Conservation (phyloP, 106 monocot species). For the Agapanthus africanus region DNA sequence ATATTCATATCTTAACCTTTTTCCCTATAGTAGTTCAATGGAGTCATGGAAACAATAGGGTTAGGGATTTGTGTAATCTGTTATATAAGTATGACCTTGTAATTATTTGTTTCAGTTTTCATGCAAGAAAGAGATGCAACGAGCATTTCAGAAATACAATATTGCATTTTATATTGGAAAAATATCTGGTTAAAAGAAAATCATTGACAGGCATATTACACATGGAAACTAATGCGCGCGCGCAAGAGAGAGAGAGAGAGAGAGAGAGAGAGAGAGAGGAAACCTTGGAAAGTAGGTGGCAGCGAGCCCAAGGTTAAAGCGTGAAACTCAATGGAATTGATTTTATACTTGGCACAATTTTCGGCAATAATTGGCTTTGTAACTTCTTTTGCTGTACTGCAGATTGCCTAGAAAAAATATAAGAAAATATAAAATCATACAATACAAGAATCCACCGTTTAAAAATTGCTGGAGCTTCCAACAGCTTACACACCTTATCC, state of each 20-base stretch:
- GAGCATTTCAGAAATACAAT: no score
- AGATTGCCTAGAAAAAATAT: constrained; percentile 51
- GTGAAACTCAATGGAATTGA: constrained; percentile 80
- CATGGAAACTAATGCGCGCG: no score
- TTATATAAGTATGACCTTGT: background rate
- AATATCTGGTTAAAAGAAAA: no score
- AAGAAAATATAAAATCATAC: constrained; percentile 2
- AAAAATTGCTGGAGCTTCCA: background rate
- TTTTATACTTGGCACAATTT: constrained; percentile 61
- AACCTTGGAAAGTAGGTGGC: constrained; percentile 87
- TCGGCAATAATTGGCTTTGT: constrained; percentile 80
- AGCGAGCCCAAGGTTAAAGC: constrained; percentile 67
- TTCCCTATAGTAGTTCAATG: background rate
- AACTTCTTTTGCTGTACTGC: constrained; percentile 64
- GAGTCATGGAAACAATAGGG: background rate
- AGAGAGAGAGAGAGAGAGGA: no score
- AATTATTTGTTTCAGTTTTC: background rate
- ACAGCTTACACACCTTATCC: constrained; percentile 41
- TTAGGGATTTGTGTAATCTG: background rate
- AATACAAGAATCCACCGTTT: background rate
- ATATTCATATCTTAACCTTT: background rate
- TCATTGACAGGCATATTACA: no score
- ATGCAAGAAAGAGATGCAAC: no score
- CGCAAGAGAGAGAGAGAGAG: no score
- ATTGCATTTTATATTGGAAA: no score